phyloP scores from a whole-genome alignment of 2,329 filamentous ascomycete species.

The Aspergillus quadricinctus region DNA sequence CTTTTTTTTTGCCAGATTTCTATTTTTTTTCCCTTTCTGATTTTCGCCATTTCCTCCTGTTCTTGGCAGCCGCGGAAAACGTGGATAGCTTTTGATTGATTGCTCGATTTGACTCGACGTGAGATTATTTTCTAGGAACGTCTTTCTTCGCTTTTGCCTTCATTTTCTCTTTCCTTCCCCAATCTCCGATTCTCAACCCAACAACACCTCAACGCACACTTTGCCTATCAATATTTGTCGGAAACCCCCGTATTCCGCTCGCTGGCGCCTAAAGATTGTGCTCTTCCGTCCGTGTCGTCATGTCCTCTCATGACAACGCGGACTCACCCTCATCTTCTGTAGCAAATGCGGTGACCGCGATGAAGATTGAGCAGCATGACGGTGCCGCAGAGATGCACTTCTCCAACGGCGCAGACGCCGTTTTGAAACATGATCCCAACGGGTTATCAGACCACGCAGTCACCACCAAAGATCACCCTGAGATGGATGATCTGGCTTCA shows the following conservation, averaged over 20 bases:
- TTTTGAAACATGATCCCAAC: conserved; percentile 18
- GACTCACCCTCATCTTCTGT: conserved; percentile 33
- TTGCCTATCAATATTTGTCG: not conserved
- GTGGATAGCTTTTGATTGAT: conserved; percentile 9
- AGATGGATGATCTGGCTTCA: conserved; percentile 13
- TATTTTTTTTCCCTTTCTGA: conserved; percentile 1
- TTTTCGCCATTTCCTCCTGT: conserved; percentile 4
- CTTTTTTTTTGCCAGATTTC: not conserved
- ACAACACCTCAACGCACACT: conserved; percentile 1
- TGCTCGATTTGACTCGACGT: conserved; percentile 9
- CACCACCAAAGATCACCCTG: conserved; percentile 7
- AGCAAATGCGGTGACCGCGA: conserved; percentile 34
- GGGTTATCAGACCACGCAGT: conserved; percentile 14
- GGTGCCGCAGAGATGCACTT: conserved; percentile 17
- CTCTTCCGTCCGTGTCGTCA: conserved; percentile 35
- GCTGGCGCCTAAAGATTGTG: conserved; percentile 17
- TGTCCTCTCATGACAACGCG: conserved; percentile 40
- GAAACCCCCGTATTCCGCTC: conserved; percentile 9
- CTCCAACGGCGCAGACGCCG: conserved; percentile 20
- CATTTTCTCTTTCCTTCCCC: conserved; percentile 7
- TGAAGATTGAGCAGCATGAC: conserved; percentile 29
- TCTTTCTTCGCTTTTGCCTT: conserved; percentile 9
- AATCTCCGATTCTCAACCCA: conserved; percentile 3
- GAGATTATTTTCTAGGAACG: not conserved
- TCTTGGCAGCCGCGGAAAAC: conserved; percentile 18